Conservation (phyloP, 305 asterid species). For the Solanum hybrid region DNA sequence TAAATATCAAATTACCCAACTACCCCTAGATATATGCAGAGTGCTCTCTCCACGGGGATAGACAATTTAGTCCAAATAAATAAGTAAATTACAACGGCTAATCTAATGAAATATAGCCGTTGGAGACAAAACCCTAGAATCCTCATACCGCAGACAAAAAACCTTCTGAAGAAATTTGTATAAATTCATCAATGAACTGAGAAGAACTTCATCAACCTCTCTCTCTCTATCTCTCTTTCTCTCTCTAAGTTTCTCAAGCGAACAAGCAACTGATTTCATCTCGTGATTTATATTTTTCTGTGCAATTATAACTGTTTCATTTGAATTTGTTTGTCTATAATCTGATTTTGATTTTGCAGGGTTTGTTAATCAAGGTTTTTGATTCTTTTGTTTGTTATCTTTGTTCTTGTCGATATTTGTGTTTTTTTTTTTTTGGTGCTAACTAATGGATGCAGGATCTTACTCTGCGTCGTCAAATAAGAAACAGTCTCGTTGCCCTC, state of each 20-base stretch:
- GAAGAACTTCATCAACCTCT: neutral
- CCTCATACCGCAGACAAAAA: neutral
- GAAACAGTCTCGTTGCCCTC: constrained; percentile 50
- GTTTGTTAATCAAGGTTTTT: neutral
- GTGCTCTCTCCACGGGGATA: neutral
- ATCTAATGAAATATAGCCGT: neutral
- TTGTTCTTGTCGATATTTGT: constrained; percentile 1
- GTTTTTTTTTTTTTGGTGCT: constrained; percentile 7
- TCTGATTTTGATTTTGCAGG: constrained; percentile 39
- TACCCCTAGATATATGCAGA: neutral
- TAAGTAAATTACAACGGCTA: neutral
- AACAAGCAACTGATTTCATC: neutral
- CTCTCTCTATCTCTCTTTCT: neutral
- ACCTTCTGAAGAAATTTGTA: neutral
- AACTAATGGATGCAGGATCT: constrained; percentile 69
- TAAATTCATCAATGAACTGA: neutral
- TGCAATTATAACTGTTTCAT: neutral
- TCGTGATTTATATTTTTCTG: neutral
- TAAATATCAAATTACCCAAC: neutral
- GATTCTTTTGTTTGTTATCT: neutral
- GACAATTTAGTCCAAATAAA: neutral
- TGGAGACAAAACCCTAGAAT: neutral
- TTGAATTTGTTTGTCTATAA: neutral
- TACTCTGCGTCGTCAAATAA: constrained; percentile 44
- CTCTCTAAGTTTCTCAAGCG: neutral